phyloP scores from a whole-genome alignment of 179 eudicot species.

The Beta corolliflora region DNA sequence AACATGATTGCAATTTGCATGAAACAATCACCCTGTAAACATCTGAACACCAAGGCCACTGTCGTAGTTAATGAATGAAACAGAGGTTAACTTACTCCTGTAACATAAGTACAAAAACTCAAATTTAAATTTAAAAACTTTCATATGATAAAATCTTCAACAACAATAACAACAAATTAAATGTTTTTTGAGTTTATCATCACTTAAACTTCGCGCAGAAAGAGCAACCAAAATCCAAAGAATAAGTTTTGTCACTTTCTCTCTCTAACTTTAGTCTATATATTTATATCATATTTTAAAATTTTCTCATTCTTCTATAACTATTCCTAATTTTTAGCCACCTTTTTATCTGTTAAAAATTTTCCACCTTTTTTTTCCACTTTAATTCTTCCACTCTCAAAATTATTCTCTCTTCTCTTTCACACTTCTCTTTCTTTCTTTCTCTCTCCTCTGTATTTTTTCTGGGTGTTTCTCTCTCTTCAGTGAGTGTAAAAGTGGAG shows the following conservation, averaged over 20 bases:
- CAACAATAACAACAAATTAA: neutral
- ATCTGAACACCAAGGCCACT: neutral
- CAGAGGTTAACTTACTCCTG: conserved; percentile 18
- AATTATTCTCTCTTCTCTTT: conserved; percentile 26
- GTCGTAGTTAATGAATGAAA: conserved; percentile 23
- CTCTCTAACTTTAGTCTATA: conserved; percentile 1
- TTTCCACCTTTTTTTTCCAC: conserved; percentile 35
- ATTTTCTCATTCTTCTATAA: neutral
- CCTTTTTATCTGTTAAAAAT: conserved; percentile 38
- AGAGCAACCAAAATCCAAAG: conserved; percentile 11
- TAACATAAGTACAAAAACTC: conserved; percentile 1
- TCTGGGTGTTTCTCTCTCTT: conserved; percentile 2
- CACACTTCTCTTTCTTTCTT: conserved; percentile 19
- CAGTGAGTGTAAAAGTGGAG: neutral
- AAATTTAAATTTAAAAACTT: neutral
- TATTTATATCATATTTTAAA: neutral
- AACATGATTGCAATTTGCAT: neutral
- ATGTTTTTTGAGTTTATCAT: neutral
- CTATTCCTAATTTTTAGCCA: neutral
- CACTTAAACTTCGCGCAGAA: conserved; percentile 19
- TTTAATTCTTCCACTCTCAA: conserved; percentile 13
- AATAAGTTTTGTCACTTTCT: conserved; percentile 17
- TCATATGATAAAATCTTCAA: neutral
- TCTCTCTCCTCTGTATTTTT: conserved; percentile 13
- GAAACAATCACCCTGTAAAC: neutral